Evolutionary conservation across 345 rosid genomes (phyloP).

Genomic region (Citrus glauca): DNA sequence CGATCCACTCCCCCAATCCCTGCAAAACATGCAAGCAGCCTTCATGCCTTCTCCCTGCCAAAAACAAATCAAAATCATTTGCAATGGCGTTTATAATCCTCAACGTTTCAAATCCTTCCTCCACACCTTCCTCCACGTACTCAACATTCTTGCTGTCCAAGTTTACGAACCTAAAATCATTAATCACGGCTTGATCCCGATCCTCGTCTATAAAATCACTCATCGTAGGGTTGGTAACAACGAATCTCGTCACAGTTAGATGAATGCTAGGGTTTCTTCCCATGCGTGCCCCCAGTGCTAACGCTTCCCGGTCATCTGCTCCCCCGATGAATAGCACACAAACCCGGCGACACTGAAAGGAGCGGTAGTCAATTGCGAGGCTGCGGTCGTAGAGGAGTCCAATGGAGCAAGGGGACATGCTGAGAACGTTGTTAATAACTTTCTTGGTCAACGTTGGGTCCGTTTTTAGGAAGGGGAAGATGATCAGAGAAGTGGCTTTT

Average conservation of each 20-base stretch:
- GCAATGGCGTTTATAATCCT: slow-evolving; percentile 16
- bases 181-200: slow-evolving; percentile 23
- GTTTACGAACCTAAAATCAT: slow-evolving; percentile 19
- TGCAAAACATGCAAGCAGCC: slow-evolving; percentile 15
- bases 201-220: slow-evolving; percentile 25
- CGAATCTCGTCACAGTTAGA: background rate
- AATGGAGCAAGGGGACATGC: slow-evolving; percentile 31
- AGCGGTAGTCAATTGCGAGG: background rate
- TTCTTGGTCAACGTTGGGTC: slow-evolving; percentile 11
- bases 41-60: slow-evolving; percentile 43
- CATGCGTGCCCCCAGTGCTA: slow-evolving; percentile 25
- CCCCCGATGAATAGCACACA: background rate
- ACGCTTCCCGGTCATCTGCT: slow-evolving; percentile 2
- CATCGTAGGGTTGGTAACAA: background rate
- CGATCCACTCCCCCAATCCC: slow-evolving; percentile 37
- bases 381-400: slow-evolving; percentile 29
- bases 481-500: background rate
- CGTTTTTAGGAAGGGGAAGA: background rate
- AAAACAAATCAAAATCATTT: slow-evolving; percentile 28
- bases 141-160: background rate
- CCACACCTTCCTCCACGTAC: background rate
- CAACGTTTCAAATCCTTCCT: background rate
- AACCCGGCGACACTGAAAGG: background rate
- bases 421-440: slow-evolving; percentile 25
- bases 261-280: background rate